Evolutionary conservation across 2,329 filamentous ascomycete genomes (phyloP).

Genomic region (Aspergillus uvarum): DNA sequence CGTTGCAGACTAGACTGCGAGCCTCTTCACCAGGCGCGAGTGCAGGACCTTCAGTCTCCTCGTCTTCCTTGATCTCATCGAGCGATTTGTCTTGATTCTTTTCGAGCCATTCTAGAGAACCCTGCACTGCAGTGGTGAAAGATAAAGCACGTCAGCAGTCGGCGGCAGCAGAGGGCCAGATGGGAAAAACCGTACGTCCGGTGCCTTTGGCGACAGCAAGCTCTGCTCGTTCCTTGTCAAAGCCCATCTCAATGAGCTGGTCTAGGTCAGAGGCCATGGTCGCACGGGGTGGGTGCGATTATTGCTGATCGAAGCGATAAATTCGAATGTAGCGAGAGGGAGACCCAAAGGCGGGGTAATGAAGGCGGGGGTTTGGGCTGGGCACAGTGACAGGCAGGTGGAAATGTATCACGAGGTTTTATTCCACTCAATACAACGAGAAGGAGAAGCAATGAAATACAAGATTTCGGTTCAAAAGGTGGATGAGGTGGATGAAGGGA

Average conservation of each 20-base stretch:
- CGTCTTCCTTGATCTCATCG: conserved; percentile 69
- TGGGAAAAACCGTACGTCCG: conserved; percentile 60
- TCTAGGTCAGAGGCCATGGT: conserved; percentile 56
- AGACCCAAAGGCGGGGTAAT: conserved; percentile 1
- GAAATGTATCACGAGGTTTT: neutral
- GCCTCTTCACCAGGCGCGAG: conserved; percentile 70
- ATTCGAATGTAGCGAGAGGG: neutral
- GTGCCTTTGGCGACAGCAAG: conserved; percentile 82
- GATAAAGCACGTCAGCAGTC: conserved; percentile 15
- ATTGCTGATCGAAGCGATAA: neutral
- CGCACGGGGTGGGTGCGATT: neutral
- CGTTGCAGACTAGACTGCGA: conserved; percentile 85
- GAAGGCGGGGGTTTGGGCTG: neutral
- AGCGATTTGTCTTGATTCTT: conserved; percentile 83
- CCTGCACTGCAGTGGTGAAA: conserved; percentile 62
- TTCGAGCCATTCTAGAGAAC: conserved; percentile 92
- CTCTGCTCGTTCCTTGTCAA: conserved; percentile 77
- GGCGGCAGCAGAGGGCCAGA: neutral
- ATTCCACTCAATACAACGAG: neutral
- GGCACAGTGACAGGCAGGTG: neutral
- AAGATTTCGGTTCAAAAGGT: neutral
- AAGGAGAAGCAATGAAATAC: neutral
- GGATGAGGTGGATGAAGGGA: neutral
- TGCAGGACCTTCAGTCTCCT: conserved; percentile 60
- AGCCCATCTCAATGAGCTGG: conserved; percentile 68